Percentiles rank a stretch among this genome's conserved stretches.
phyloP scores from a whole-genome alignment of 306 rosid genomes.

The Dryas drummondii region DNA sequence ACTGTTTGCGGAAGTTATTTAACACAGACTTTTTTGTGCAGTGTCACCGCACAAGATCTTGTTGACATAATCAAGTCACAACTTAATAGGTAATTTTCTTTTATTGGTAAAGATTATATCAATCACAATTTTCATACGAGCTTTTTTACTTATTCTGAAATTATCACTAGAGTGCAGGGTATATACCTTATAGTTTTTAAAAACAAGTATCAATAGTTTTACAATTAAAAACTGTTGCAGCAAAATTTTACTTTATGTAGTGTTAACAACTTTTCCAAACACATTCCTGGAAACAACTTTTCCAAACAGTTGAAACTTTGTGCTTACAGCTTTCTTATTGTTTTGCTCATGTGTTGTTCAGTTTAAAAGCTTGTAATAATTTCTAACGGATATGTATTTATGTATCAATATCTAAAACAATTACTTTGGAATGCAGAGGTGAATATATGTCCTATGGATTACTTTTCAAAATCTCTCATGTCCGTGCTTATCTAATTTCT shows the following conservation, averaged over 20 bases:
- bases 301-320: neutral
- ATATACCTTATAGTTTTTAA: neutral
- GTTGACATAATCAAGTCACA: constrained; percentile 98
- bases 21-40: constrained; percentile 37
- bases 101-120: neutral
- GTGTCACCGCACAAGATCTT: constrained; percentile 94
- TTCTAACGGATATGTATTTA: neutral
- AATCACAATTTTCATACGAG: neutral
- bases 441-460: neutral
- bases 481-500: constrained; percentile 8
- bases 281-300: neutral
- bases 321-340: neutral
- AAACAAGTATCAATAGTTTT: neutral
- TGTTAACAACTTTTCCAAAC: no score
- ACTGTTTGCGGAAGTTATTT: constrained; percentile 22
- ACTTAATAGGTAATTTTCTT: constrained; percentile 64
- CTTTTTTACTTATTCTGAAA: neutral
- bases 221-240: neutral
- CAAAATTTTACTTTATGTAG: neutral
- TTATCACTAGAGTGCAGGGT: neutral
- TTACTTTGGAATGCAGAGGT: neutral
- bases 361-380: neutral
- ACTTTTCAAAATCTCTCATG: neutral
- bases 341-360: neutral
- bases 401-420: neutral